These are phyloP conservation scores for Fusarium phyllophilum DNA, from an alignment of 2,329 filamentous ascomycete genomes.

Conservation along the genomic window DNA sequence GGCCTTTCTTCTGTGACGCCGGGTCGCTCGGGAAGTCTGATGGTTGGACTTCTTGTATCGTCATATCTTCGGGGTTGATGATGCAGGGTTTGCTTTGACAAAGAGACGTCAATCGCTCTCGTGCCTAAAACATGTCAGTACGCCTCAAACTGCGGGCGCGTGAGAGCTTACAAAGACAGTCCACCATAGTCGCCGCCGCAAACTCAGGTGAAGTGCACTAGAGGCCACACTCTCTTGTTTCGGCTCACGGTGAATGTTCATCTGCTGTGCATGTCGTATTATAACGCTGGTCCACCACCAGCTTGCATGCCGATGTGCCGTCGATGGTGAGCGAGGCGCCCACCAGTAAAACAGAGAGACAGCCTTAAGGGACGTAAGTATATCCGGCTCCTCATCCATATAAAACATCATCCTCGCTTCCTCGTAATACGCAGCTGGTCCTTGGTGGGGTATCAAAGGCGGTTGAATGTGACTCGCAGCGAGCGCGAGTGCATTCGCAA, in stretches of 20 bases:
- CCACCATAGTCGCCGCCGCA: slow-evolving; percentile 36
- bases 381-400: slow-evolving; percentile 52
- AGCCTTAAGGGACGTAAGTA: slow-evolving; percentile 49
- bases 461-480: slow-evolving; percentile 55
- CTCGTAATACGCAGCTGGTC: slow-evolving; percentile 53
- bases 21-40: slow-evolving; percentile 52
- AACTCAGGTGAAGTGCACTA: slow-evolving; percentile 3
- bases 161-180: slow-evolving; percentile 29
- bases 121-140: slow-evolving; percentile 12
- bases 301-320: slow-evolving; percentile 52
- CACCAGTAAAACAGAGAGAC: slow-evolving; percentile 58
- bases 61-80: slow-evolving; percentile 55
- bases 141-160: accelerated
- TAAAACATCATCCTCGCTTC: slow-evolving; percentile 54
- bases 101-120: slow-evolving; percentile 48
- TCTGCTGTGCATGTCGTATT: slow-evolving; percentile 56
- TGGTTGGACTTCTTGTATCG: slow-evolving; percentile 50
- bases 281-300: slow-evolving; percentile 59
- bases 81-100: slow-evolving; percentile 57
- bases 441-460: slow-evolving; percentile 52
- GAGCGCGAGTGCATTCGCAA: slow-evolving; percentile 52
- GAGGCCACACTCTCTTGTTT: slow-evolving; percentile 11
- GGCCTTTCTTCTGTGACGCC: slow-evolving; percentile 47
- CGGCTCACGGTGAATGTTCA: slow-evolving; percentile 55
- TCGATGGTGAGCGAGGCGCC: slow-evolving; percentile 52